phyloP scores from a whole-genome alignment of 257 asterid species.

The Capsicum rhomboideum region DNA sequence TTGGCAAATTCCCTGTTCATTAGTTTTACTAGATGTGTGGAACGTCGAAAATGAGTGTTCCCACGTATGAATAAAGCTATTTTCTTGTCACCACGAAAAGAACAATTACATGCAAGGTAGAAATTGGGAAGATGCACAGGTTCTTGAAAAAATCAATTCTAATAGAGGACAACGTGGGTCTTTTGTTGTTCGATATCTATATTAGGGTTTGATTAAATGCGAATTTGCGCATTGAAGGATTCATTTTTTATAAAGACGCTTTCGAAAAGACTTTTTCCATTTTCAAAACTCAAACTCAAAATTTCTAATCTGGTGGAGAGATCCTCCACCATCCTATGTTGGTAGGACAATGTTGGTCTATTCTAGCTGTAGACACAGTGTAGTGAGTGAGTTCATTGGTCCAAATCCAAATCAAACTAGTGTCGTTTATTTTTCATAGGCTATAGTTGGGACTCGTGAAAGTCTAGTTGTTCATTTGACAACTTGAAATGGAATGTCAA shows the following conservation, averaged over 20 bases:
- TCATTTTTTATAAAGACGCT: no score
- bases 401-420: background rate
- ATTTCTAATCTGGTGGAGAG: no score
- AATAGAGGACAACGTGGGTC: background rate
- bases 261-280: no score
- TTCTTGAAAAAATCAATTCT: background rate
- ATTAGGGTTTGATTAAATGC: no score
- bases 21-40: no score
- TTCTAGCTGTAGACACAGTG: background rate
- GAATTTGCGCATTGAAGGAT: no score
- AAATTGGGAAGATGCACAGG: background rate
- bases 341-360: background rate
- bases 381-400: background rate
- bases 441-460: background rate
- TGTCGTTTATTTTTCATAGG: background rate
- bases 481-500: background rate
- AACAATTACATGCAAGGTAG: no score
- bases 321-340: no score
- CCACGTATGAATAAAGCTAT: background rate
- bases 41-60: background rate
- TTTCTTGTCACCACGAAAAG: no score
- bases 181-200: no score
- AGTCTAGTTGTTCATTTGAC: background rate
- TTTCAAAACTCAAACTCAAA: no score
- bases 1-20: background rate